phyloP scores from a whole-genome alignment of 352 stramenopile species.

The Phytopythium ostracodes region DNA sequence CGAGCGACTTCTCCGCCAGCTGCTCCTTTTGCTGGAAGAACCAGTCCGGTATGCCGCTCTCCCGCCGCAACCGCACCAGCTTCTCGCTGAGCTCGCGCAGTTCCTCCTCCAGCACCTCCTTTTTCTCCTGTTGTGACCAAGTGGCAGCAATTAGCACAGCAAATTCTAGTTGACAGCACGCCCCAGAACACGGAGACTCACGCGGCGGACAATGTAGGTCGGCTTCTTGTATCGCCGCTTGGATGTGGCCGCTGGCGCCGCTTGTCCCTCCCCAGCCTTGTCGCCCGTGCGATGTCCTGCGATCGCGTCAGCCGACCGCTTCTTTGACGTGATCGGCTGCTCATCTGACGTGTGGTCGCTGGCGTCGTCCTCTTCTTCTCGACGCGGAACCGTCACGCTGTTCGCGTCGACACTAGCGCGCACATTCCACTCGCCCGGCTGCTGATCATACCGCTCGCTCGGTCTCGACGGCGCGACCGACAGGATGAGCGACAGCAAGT shows the following conservation, averaged over 20 bases:
- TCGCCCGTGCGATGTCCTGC: neutral
- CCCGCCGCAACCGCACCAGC: conserved; percentile 20
- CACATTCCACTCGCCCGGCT: neutral
- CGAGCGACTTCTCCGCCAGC: conserved; percentile 16
- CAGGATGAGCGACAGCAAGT: conserved; percentile 31
- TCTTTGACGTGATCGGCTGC: conserved; percentile 9
- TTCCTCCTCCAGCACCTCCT: conserved; percentile 34
- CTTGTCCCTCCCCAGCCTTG: neutral
- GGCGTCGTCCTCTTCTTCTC: conserved; percentile 5
- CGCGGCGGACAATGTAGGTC: conserved; percentile 29
- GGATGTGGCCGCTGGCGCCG: neutral
- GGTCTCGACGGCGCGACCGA: neutral
- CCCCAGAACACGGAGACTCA: neutral
- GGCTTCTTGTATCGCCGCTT: conserved; percentile 30
- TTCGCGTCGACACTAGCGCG: neutral
- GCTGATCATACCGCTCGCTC: neutral
- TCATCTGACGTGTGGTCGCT: conserved; percentile 16
- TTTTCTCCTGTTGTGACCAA: conserved; percentile 27
- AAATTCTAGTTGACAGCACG: neutral
- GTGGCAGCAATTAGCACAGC: too few species aligned
- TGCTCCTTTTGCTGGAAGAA: conserved; percentile 26
- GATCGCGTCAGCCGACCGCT: neutral
- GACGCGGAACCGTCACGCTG: neutral
- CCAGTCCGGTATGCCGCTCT: conserved; percentile 25
- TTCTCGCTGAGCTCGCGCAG: conserved; percentile 27